A percentile compares a stretch with the other conserved stretches of the same genome.
Conservation (phyloP, 2,329 filamentous ascomycete species). For the Mycosphaerelloides madeirae region DNA sequence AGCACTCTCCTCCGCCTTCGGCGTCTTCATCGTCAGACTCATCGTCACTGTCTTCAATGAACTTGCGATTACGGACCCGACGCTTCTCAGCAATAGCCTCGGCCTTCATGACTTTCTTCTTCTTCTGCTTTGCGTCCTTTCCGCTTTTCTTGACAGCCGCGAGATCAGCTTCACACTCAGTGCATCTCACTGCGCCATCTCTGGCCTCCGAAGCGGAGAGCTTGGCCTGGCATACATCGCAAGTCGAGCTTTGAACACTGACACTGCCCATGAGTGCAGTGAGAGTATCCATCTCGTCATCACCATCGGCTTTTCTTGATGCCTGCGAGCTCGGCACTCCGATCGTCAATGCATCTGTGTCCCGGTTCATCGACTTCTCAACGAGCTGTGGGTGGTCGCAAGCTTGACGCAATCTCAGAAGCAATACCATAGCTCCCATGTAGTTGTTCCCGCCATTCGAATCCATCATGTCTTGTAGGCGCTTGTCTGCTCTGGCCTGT, state of each 20-base stretch:
- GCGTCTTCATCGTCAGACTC: constrained; percentile 81
- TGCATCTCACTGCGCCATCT: constrained; percentile 57
- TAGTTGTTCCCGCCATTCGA: constrained; percentile 74
- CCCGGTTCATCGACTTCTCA: constrained; percentile 76
- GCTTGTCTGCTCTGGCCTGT: constrained; percentile 77
- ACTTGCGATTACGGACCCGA: constrained; percentile 47
- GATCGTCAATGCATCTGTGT: constrained; percentile 76
- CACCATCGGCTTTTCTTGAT: constrained; percentile 40
- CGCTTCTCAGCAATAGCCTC: constrained; percentile 31
- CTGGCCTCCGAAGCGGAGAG: constrained; percentile 55
- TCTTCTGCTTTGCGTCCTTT: constrained; percentile 33
- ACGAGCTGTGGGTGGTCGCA: constrained; percentile 93
- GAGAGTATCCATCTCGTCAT: constrained; percentile 71
- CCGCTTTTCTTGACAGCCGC: constrained; percentile 51
- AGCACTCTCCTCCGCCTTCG: constrained; percentile 77
- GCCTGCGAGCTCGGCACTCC: constrained; percentile 45
- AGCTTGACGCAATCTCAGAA: constrained; percentile 85
- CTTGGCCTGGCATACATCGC: constrained; percentile 74
- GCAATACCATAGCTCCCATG: constrained; percentile 84
- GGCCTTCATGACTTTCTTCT: constrained; percentile 17
- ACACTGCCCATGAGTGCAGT: constrained; percentile 83
- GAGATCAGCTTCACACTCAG: constrained; percentile 70
- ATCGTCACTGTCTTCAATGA: constrained; percentile 56
- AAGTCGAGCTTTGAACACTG: constrained; percentile 70
- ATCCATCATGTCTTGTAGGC: constrained; percentile 79